Conservation (phyloP, 306 rosid genomes). For the Prinsepia uniflora region DNA sequence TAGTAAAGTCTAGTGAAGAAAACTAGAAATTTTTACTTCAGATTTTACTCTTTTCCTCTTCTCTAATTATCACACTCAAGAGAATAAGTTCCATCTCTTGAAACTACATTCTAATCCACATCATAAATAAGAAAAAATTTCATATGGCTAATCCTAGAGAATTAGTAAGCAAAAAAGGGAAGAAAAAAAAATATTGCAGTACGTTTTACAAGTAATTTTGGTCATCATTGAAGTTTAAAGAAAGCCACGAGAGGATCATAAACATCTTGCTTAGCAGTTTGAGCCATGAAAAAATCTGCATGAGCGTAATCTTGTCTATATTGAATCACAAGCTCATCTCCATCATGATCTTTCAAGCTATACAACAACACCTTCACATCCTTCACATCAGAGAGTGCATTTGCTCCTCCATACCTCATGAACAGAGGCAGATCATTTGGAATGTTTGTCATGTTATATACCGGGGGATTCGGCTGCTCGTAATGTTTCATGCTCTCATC, state of each 20-base stretch:
- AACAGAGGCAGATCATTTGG: constrained; percentile 34
- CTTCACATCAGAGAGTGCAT: constrained; percentile 34
- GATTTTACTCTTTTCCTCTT: too few relatives aligned
- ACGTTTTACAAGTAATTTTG: not conserved
- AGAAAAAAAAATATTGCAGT: not conserved
- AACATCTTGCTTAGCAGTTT: constrained; percentile 32
- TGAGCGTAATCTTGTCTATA: constrained; percentile 33
- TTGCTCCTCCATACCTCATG: constrained; percentile 33
- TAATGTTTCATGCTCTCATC: constrained; percentile 25
- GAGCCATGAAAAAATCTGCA: constrained; percentile 35
- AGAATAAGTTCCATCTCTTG: too few relatives aligned
- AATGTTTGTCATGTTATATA: constrained; percentile 21
- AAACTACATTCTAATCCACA: too few relatives aligned
- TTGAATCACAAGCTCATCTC: constrained; percentile 36
- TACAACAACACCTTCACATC: constrained; percentile 26
- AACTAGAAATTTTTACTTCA: too few relatives aligned
- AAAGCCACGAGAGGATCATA: constrained; percentile 39
- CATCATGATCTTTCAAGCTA: constrained; percentile 29
- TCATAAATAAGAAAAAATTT: too few relatives aligned
- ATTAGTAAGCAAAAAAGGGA: too few relatives aligned
- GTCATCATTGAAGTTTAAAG: constrained; percentile 25
- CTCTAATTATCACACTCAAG: too few relatives aligned
- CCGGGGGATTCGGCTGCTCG: constrained; percentile 30
- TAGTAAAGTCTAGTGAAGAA: too few relatives aligned
- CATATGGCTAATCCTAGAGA: too few relatives aligned